Evolutionary conservation across 805 yeast genomes (phyloP), one percentile per base, ranked within the genome.

Genomic region (Saccharomyces kudriavzevii): DNA sequence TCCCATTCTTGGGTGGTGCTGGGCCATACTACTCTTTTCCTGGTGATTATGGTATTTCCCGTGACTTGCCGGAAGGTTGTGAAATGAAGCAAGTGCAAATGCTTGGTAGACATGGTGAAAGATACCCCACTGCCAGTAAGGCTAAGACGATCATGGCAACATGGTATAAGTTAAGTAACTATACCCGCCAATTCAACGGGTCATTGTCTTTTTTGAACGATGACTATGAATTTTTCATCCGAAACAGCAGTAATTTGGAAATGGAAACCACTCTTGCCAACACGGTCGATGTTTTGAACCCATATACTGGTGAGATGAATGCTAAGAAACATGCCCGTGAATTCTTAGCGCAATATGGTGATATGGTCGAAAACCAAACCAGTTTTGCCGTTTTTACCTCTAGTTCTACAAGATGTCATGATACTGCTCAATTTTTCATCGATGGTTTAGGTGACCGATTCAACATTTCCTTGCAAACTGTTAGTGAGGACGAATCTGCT

Each of bases 41-140:
- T 22, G 67, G 70, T 2, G 85, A 85, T 0, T 78, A 67, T 60
- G 87, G 86, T 2, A 75, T 83, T 43, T 69, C 77, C 13, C 65
- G 74, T 20, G 79, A 71, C 9, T 58, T 73, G 1, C 84, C 86
- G 26, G 58, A 50, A n/a, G 71, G 66, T 6, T 83, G 87, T 67
- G 61, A 68, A 5, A 72, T 83, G 52, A 80, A 80, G 59, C 92
- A 86, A 67, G 89, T 85, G 9, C 89, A 85, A 59, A 69, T 86
- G 24, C 70, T 85, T 50, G 82, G 83, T 59, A 78, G 96, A 63
- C 95, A 89, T 63, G 95, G 92, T 22, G 94, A 87, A 67, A 74
- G 96, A 58, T 86, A 75, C 62, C 89, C 89, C 3, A 77, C 86
- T 2, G 66, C 60, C 2, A 70, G 73, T n/a, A 71, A 75, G 2